Evolutionary conservation across 768 basidiomycete species (phyloP), one percentile per base, ranked within the genome.

Genomic region (Tubosaeta brunneosetosa): DNA sequence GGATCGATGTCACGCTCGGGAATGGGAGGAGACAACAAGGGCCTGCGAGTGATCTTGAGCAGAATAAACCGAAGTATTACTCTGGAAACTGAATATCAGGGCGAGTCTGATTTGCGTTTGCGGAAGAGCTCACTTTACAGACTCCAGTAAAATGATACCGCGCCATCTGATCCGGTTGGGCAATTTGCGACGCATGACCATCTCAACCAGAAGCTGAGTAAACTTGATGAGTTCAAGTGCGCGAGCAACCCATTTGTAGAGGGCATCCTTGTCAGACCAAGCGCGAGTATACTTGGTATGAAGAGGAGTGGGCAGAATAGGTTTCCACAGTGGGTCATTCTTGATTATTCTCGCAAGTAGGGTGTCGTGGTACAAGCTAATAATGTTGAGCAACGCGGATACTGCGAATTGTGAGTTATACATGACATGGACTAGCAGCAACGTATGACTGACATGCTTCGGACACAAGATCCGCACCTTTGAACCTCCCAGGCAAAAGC

Each of bases 401-500:
- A 98, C 94, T 97, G 66, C 27, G 38, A 50, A 34, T n/a, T 31
- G 50, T 36, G 19, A 37, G 49, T 64, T 58, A 57, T 52, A 56
- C 52, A 50, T 53, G 45, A 55, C 42, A 55, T 40, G 47, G 40
- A 52, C 27, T 33, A 54, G 29, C 41, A 52, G 42, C 47, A 27
- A 52, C 55, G 55, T 46, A 50, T 50, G 55, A 89, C 93, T 79
- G 60, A 95, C 94, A 76, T 63, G 88, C 83, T 81, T 98, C 95
- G 12, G 92, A 93, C 54, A 91, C 94, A 46, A 98, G 75, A 69
- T 97, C 94, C 43, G 94, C 93, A 78, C 97, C 94, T 71, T 92
- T 93, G 80, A 98, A 97, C 58, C 94, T 81, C 55, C 94, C 94
- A 41, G 95, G 95, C 41, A 98, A 74, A 62, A 98, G 85, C 94